These are phyloP conservation scores for Ceriops zippeliana DNA, from an alignment of 345 rosid genomes.

Conservation along the genomic window DNA sequence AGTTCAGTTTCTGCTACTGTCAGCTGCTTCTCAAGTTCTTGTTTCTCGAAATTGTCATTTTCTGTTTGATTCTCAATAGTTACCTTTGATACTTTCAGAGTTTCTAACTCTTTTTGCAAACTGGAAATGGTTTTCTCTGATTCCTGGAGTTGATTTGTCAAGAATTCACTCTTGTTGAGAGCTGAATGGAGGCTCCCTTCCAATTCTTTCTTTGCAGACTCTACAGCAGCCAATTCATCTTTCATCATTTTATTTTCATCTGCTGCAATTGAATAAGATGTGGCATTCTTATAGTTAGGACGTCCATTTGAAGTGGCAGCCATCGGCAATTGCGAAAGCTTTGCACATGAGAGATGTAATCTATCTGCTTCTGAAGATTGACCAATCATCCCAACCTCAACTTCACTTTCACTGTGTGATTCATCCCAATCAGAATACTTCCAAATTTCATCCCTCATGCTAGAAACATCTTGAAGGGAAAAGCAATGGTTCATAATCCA, in stretches of 20 bases:
- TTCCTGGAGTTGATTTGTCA: constrained; percentile 37
- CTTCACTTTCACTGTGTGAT: constrained; percentile 57
- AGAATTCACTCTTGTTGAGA: constrained; percentile 20
- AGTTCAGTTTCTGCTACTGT: constrained; percentile 31
- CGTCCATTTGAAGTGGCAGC: constrained; percentile 16
- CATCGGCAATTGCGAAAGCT: constrained; percentile 12
- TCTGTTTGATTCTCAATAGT: constrained; percentile 38
- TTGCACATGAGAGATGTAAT: constrained; percentile 15
- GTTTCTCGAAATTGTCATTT: constrained; percentile 28
- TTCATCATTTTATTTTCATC: constrained; percentile 36
- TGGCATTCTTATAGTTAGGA: constrained; percentile 23
- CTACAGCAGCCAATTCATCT: constrained; percentile 20
- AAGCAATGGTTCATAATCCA: constrained; percentile 89
- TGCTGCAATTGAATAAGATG: constrained; percentile 18
- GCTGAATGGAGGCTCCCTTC: constrained; percentile 33
- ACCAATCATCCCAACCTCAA: constrained; percentile 40
- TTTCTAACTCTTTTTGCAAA: constrained; percentile 38
- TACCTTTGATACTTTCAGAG: constrained; percentile 31
- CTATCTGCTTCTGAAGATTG: constrained; percentile 40
- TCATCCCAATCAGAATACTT: constrained; percentile 72
- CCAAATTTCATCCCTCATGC: constrained; percentile 70
- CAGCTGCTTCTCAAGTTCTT: constrained; percentile 38
- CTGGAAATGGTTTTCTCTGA: constrained; percentile 34
- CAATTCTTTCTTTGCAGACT: constrained; percentile 29
- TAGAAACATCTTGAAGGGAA: constrained; percentile 89